Evolutionary conservation across 2,329 filamentous ascomycete species (phyloP), one percentile per base, ranked within the genome.

Genomic region (Fusarium musae): DNA sequence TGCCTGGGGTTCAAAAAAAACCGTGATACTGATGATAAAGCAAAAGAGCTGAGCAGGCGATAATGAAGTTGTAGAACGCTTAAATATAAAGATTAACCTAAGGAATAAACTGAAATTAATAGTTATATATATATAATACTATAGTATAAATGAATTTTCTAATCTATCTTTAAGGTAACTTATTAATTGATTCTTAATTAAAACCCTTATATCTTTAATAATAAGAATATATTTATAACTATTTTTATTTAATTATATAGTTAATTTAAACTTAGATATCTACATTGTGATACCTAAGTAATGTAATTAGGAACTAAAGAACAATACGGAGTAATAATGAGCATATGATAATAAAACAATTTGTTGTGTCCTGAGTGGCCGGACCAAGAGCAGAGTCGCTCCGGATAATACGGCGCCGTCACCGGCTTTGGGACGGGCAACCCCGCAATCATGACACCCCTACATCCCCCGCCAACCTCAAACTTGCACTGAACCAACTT

Each of bases 381-480:
- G 15, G 66, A 17, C 42, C 58, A 58, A 56, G 59, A 56, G 53
- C 42, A 63, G 49, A 58, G 59, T 47, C 56, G 54, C 50, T 58
- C 62, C 59, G 44, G 52, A 47, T 61, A n/a, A 66, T 57, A 73
- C 62, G 66, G 62, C 37, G 70, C 67, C 56, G 63, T 68, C 62
- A 59, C 47, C 53, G 71, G 57, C 67, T 54, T 59, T 74, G 56
- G 44, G 43, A 57, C 63, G 61, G 61, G 57, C 46, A 62, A 60
- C 66, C 53, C 63, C 56, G 56, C 72, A 73, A 60, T 56, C 71
- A 62, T 73, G 71, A 57, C 53, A 59, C 71, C 52, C 71, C 71
- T 62, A 74, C 60, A 72, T 58, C 47, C 42, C 42, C 54, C 40
- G 19, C 54, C 23, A 72, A 39, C 64, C 36, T 72, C 57, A 60